These are phyloP conservation scores for Oleoguttula mirabilis DNA, from an alignment of 495 filamentous ascomycete genomes.

Conservation along the genomic window DNA sequence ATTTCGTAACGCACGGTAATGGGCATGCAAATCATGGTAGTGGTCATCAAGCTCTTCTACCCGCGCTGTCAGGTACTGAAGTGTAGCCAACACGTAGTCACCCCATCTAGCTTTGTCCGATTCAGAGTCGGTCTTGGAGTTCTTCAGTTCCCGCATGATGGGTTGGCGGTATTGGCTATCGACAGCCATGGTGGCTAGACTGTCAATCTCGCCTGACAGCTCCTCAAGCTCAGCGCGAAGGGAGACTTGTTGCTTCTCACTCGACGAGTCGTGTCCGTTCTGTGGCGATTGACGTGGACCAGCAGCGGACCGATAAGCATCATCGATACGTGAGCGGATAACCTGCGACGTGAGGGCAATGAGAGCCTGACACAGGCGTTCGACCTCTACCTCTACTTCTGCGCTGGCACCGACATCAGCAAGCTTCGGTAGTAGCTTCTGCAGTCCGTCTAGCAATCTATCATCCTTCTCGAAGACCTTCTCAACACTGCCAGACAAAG, in stretches of 20 bases:
- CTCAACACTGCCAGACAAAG: conserved; percentile 15
- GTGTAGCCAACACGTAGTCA: conserved; percentile 7
- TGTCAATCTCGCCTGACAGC: conserved; percentile 26
- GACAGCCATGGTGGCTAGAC: conserved; percentile 28
- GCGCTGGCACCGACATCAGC: conserved; percentile 4
- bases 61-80: conserved; percentile 14
- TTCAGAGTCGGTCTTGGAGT: not conserved
- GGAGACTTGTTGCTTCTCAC: conserved; percentile 5
- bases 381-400: conserved; percentile 15
- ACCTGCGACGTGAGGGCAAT: conserved; percentile 21
- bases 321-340: conserved; percentile 25
- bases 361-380: conserved; percentile 26
- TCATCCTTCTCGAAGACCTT: conserved; percentile 27
- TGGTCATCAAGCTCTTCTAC: conserved; percentile 5
- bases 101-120: conserved; percentile 8
- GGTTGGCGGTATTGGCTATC: conserved; percentile 19
- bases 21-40: conserved; percentile 7
- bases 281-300: conserved; percentile 3
- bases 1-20: not conserved
- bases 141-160: conserved; percentile 7
- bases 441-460: conserved; percentile 24
- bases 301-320: conserved; percentile 1
- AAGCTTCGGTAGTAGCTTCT: conserved; percentile 25
- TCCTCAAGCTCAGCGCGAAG: conserved; percentile 18
- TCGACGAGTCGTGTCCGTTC: conserved; percentile 5